Conservation (phyloP, 2,329 filamentous ascomycete genomes). For the Exophiala sp. region DNA sequence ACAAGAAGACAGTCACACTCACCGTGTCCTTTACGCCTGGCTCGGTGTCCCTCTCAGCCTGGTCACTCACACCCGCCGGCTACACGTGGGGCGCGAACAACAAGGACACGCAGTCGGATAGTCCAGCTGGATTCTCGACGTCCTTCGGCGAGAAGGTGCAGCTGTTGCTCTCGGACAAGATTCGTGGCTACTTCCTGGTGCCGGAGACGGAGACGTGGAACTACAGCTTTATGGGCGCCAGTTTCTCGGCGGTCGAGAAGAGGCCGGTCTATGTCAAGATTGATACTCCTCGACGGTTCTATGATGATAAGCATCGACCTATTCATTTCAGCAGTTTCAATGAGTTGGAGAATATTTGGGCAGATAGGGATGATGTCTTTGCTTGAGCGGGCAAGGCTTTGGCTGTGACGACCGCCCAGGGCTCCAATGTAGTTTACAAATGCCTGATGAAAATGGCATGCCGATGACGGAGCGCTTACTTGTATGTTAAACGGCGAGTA, state of each 20-base stretch:
- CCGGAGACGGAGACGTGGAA: slow-evolving; percentile 91
- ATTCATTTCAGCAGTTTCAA: slow-evolving; percentile 97
- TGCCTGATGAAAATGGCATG: too few species aligned
- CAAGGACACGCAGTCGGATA: slow-evolving; percentile 86
- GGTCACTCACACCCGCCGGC: slow-evolving; percentile 84
- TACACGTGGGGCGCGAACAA: slow-evolving; percentile 98
- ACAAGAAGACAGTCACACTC: slow-evolving; percentile 90
- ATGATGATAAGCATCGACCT: slow-evolving; percentile 86
- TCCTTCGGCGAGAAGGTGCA: slow-evolving; percentile 95
- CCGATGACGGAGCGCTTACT: too few species aligned
- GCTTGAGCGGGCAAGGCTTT: slow-evolving; percentile 53
- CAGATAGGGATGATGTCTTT: slow-evolving; percentile 89
- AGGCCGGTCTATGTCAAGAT: slow-evolving; percentile 87
- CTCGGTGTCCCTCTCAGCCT: slow-evolving; percentile 89
- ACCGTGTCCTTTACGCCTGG: slow-evolving; percentile 95
- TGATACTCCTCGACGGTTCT: slow-evolving; percentile 82
- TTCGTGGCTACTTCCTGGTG: slow-evolving; percentile 92
- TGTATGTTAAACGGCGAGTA: too few species aligned
- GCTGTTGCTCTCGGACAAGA: slow-evolving; percentile 85
- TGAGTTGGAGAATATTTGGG: slow-evolving; percentile 94
- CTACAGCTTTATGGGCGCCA: slow-evolving; percentile 94
- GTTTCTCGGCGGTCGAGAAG: slow-evolving; percentile 86
- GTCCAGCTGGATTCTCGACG: slow-evolving; percentile 88
- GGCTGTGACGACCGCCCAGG: too few species aligned
- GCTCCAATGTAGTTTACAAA: too few species aligned